A percentile compares a stretch with the other conserved stretches of the same genome.
Evolutionary conservation across 768 basidiomycete species (phyloP).

Genomic region (Cystofilobasidium bisporidii): DNA sequence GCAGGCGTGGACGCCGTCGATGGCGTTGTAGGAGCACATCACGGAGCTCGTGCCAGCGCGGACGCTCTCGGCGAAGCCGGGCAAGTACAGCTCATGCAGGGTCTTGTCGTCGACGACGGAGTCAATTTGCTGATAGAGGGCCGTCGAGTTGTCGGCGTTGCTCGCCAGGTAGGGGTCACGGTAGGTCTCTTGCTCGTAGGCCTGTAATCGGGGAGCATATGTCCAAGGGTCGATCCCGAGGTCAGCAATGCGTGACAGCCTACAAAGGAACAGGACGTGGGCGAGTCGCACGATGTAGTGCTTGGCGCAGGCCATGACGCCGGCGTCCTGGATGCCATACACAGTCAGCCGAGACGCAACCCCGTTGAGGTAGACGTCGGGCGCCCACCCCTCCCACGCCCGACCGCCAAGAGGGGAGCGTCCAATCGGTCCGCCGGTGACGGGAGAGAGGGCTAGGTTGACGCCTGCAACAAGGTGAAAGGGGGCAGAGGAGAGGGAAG

Average conservation of each 20-base stretch:
- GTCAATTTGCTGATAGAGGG: not conserved
- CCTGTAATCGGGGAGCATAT: no score
- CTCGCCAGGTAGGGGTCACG: not conserved
- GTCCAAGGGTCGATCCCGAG: no score
- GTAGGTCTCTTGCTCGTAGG: conserved; percentile 3
- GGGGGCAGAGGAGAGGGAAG: no score
- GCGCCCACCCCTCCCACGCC: not conserved
- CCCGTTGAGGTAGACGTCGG: not conserved
- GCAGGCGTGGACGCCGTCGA: conserved; percentile 32
- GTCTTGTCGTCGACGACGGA: not conserved
- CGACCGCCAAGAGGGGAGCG: not conserved
- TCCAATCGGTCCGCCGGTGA: not conserved
- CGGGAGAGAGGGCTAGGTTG: conserved; percentile 54
- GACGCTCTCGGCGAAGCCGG: not conserved
- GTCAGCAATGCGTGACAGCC: no score
- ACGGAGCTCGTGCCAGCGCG: not conserved
- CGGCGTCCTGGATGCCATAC: not conserved
- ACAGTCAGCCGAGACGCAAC: not conserved
- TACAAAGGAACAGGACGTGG: no score
- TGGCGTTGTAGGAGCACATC: not conserved
- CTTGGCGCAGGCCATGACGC: not conserved
- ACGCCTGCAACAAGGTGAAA: no score
- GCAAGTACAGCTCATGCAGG: not conserved
- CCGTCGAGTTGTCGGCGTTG: not conserved
- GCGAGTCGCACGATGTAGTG: not conserved